phyloP scores from a whole-genome alignment of 2,329 filamentous ascomycete genomes.

The Aureobasidium sp. region DNA sequence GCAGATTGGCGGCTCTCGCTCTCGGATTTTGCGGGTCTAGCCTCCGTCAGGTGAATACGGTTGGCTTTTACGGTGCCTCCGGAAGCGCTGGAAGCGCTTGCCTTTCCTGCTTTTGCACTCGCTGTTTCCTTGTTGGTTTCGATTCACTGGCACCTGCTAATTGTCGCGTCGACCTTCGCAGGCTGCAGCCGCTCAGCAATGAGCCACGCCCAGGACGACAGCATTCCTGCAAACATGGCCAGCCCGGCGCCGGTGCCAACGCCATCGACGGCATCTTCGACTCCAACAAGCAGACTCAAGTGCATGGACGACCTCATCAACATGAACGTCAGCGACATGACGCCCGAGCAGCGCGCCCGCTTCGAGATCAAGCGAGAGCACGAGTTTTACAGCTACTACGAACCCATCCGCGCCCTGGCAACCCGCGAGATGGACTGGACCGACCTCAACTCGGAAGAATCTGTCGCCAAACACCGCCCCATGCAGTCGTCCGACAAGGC shows the following conservation, averaged over 20 bases:
- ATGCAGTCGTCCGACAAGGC: conserved; percentile 24
- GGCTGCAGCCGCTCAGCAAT: neutral
- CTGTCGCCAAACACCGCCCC: neutral
- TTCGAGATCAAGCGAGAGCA: conserved; percentile 16
- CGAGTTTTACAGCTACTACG: conserved; percentile 20
- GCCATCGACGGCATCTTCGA: neutral
- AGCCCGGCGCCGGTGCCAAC: neutral
- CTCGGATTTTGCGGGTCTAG: neutral
- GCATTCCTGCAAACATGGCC: neutral
- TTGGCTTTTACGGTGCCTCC: neutral
- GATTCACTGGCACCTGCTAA: neutral
- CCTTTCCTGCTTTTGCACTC: neutral
- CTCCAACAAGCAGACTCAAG: too few relatives aligned
- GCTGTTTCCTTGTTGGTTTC: neutral
- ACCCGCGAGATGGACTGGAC: conserved; percentile 11
- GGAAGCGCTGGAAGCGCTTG: neutral
- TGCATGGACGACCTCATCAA: neutral
- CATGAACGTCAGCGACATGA: conserved; percentile 6
- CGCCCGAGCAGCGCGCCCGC: neutral
- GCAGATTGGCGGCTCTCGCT: too few relatives aligned
- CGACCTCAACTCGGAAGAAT: conserved; percentile 15
- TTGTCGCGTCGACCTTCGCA: neutral
- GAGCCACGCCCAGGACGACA: neutral
- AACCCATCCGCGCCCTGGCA: conserved; percentile 18
- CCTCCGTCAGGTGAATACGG: neutral